These are phyloP conservation scores for Paramecium bursaria DNA, from an alignment of 73 alveolate species.

Conservation along the genomic window DNA sequence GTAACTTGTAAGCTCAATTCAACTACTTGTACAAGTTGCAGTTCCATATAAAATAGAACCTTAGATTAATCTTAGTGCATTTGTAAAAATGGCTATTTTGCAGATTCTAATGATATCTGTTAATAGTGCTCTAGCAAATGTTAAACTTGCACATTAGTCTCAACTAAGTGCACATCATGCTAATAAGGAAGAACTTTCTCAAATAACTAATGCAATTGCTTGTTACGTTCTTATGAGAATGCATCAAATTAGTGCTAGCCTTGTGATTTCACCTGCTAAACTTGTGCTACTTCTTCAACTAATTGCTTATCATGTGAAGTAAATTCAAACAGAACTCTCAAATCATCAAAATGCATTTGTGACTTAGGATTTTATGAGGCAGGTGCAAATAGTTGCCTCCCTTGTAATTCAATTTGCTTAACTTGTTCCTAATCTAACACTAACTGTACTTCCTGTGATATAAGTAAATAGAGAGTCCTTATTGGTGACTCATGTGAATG, in stretches of 20 bases:
- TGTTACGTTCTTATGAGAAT: no score
- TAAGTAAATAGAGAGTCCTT: no score
- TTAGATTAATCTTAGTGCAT: not conserved
- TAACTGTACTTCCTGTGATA: no score
- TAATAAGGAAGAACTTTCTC: no score
- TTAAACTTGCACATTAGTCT: not conserved
- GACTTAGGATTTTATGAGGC: not conserved
- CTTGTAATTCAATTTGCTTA: no score
- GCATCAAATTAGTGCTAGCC: no score
- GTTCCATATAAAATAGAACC: not conserved
- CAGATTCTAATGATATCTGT: constrained; percentile 5
- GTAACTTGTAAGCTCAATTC: not conserved
- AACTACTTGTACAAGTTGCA: not conserved
- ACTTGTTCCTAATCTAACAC: no score
- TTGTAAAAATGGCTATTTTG: not conserved
- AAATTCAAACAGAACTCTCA: not conserved
- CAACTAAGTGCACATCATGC: not conserved
- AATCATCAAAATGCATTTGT: not conserved
- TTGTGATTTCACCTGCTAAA: not conserved
- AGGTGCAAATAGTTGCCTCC: no score
- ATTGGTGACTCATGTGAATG: no score
- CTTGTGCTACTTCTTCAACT: not conserved
- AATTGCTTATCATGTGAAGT: not conserved
- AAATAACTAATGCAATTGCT: no score
- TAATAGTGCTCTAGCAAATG: not conserved